Evolutionary conservation across 176 grass and related monocot species (phyloP).

Genomic region (Poa annua): DNA sequence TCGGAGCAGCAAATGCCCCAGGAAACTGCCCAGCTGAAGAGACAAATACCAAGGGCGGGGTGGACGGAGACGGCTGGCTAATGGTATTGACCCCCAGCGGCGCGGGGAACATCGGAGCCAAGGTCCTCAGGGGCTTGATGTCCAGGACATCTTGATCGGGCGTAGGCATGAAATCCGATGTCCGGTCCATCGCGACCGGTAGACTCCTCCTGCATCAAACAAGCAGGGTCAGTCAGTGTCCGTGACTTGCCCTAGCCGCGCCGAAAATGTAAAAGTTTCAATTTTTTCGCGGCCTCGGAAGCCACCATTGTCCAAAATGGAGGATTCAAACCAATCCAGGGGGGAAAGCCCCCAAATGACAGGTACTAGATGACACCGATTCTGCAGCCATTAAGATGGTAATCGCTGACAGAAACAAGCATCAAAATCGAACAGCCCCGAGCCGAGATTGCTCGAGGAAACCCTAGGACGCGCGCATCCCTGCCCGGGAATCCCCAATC

Average conservation of each 20-base stretch:
- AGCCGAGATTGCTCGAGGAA: not conserved
- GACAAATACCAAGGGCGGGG: conserved; percentile 62
- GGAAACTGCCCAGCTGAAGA: conserved; percentile 53
- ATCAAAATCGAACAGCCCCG: not conserved
- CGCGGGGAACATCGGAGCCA: conserved; percentile 89
- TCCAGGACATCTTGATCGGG: conserved; percentile 70
- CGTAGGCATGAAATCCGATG: conserved; percentile 49
- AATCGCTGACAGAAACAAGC: not conserved
- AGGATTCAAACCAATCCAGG: not conserved
- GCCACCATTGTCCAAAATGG: not conserved
- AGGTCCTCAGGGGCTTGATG: conserved; percentile 69
- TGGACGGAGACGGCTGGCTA: conserved; percentile 46
- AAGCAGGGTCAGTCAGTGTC: conserved; percentile 34
- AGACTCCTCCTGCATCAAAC: conserved; percentile 28
- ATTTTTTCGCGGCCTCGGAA: not conserved
- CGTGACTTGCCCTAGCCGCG: not conserved
- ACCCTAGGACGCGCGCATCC: conserved; percentile 4
- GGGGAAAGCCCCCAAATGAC: not conserved
- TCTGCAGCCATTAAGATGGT: not conserved
- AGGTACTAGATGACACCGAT: not conserved
- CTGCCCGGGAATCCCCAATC: not conserved
- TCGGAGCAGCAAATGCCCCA: conserved; percentile 16
- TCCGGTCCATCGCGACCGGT: conserved; percentile 34
- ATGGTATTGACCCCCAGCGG: conserved; percentile 66
- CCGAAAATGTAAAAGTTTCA: not conserved